phyloP scores from a whole-genome alignment of 805 yeast species.

The Nadsonia fulvescens region DNA sequence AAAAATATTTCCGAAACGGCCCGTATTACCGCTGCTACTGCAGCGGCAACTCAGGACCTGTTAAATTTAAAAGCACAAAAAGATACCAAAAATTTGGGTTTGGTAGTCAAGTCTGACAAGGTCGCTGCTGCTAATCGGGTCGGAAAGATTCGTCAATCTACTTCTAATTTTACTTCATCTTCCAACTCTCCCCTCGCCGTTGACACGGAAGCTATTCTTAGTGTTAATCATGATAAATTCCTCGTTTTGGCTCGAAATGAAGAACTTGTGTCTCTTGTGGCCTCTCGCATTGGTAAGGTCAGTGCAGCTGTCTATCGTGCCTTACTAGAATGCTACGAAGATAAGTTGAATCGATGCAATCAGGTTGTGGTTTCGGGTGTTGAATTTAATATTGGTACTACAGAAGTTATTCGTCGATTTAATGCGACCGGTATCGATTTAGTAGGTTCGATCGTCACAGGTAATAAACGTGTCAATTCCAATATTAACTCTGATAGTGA shows the following conservation, averaged over 20 bases:
- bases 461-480: constrained; percentile 4
- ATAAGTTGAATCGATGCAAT: constrained; percentile 19
- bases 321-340: constrained; percentile 42
- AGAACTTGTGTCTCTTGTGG: constrained; percentile 44
- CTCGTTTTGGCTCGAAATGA: constrained; percentile 46
- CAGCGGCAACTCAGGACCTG: constrained; percentile 23
- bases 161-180: too few species aligned
- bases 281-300: constrained; percentile 50
- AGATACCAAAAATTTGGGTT: constrained; percentile 10
- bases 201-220: constrained; percentile 23
- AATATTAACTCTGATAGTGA: too few species aligned
- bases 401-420: constrained; percentile 16
- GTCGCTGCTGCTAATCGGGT: constrained; percentile 2
- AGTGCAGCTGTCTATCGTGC: constrained; percentile 46
- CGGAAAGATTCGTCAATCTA: constrained; percentile 3
- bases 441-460: constrained; percentile 5
- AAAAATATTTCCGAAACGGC: constrained; percentile 31
- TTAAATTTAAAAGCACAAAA: constrained; percentile 7
- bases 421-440: constrained; percentile 10
- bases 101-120: constrained; percentile 5
- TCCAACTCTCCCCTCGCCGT: too few species aligned
- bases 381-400: constrained; percentile 19
- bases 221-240: constrained; percentile 48
- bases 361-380: constrained; percentile 15
- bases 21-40: constrained; percentile 43